A percentile compares a stretch with the other conserved stretches of the same genome.
Conservation (phyloP, 306 rosid species). For the Vigna hirtella region DNA sequence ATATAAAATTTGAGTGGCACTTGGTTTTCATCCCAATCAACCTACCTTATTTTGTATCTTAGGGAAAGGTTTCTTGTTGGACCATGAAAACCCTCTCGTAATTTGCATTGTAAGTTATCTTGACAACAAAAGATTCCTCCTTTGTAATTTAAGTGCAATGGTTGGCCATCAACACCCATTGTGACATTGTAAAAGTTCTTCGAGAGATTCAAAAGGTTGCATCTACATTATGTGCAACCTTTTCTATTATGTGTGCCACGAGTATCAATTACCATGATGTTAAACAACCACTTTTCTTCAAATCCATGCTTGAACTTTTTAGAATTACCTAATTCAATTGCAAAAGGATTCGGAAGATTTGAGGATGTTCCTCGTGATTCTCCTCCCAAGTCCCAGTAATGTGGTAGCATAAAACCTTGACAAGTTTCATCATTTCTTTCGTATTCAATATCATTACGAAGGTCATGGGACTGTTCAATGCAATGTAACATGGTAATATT, state of each 20-base stretch:
- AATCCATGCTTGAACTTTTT: neutral
- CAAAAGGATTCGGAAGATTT: neutral
- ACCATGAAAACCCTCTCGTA: neutral
- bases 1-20: slow-evolving; percentile 18
- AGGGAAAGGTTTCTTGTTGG: neutral
- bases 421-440: neutral
- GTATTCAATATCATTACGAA: neutral
- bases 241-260: neutral
- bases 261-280: neutral
- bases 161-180: neutral
- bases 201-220: neutral
- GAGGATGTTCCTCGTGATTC: neutral
- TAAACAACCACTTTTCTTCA: neutral
- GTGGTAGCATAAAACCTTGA: neutral
- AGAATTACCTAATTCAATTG: neutral
- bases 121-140: slow-evolving; percentile 30
- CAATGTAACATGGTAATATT: neutral
- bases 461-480: neutral
- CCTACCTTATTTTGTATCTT: slow-evolving; percentile 32
- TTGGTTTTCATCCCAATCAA: slow-evolving; percentile 18
- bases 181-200: neutral
- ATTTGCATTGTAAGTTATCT: neutral
- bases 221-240: neutral
- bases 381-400: neutral
- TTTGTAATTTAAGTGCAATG: neutral